Evolutionary conservation across 805 yeast genomes (phyloP).

Genomic region (Priceomyces haplophilus): DNA sequence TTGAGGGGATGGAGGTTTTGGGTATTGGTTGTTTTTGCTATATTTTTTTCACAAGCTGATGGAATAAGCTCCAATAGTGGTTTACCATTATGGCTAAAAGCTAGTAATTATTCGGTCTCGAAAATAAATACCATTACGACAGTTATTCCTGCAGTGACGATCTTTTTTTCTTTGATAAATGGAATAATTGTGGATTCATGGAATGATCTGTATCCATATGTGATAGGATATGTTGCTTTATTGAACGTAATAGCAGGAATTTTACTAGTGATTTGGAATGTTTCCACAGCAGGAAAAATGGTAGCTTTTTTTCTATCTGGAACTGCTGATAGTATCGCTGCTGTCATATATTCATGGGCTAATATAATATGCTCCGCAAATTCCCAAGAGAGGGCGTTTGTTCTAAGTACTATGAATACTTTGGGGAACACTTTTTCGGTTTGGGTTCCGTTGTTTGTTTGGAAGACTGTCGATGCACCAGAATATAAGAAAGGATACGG

Average conservation of each 20-base stretch:
- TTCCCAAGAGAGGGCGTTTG: slow-evolving; percentile 13
- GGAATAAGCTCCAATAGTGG: slow-evolving; percentile 27
- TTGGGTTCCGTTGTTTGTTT: slow-evolving; percentile 17
- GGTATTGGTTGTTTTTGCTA: slow-evolving; percentile 25
- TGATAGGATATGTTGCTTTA: slow-evolving; percentile 15
- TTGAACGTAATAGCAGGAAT: slow-evolving; percentile 10
- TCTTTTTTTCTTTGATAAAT: slow-evolving; percentile 21
- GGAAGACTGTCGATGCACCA: slow-evolving; percentile 16
- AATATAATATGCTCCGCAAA: slow-evolving; percentile 14
- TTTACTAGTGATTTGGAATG: slow-evolving; percentile 10
- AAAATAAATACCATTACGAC: slow-evolving; percentile 18
- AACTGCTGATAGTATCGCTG: slow-evolving; percentile 13
- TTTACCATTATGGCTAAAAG: slow-evolving; percentile 18
- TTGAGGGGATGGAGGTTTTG: slow-evolving; percentile 23
- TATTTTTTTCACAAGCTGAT: slow-evolving; percentile 31
- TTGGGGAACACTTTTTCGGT: slow-evolving; percentile 15
- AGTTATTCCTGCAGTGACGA: slow-evolving; percentile 21
- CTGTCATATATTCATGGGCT: slow-evolving; percentile 15
- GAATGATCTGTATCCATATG: slow-evolving; percentile 20
- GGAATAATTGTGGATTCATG: slow-evolving; percentile 26
- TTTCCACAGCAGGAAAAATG: slow-evolving; percentile 9
- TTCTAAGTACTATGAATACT: slow-evolving; percentile 14
- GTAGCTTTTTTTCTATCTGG: slow-evolving; percentile 14
- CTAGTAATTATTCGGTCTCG: slow-evolving; percentile 12
- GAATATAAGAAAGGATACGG: slow-evolving; percentile 14